Percentiles rank a stretch among this genome's conserved stretches.
These are phyloP conservation scores for Tetragonia tetragonoides DNA, from an alignment of 148 eudicot genomes.

Conservation along the genomic window DNA sequence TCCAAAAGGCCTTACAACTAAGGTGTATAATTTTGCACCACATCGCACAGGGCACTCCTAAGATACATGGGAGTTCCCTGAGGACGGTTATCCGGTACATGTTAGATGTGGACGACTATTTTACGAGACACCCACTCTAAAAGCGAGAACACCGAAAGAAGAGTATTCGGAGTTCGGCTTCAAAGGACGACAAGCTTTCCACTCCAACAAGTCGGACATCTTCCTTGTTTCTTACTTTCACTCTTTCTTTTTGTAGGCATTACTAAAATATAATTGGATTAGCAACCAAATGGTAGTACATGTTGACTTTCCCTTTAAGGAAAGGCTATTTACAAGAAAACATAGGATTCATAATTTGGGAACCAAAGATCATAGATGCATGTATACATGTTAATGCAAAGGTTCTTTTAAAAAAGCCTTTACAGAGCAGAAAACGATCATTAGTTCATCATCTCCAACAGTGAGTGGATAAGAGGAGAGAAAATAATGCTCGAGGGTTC, in stretches of 20 bases:
- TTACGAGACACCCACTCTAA: too few species aligned
- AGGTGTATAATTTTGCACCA: too few species aligned
- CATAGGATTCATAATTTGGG: background rate
- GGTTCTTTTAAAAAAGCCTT: slow-evolving; percentile 9
- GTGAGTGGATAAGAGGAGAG: background rate
- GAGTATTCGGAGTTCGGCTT: too few species aligned
- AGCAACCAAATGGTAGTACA: background rate
- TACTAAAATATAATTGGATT: background rate
- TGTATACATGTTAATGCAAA: slow-evolving; percentile 13
- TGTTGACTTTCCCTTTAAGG: slow-evolving; percentile 7
- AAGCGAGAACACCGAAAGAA: too few species aligned
- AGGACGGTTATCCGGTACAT: too few species aligned
- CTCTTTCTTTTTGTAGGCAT: too few species aligned
- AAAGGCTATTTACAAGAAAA: background rate
- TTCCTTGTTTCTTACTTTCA: background rate
- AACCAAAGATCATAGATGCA: slow-evolving; percentile 8
- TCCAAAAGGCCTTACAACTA: too few species aligned
- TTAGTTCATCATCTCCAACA: background rate
- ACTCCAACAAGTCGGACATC: slow-evolving; percentile 1
- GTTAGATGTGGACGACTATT: too few species aligned
- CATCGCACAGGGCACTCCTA: too few species aligned
- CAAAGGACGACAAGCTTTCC: background rate
- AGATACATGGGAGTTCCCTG: too few species aligned
- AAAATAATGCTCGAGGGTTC: background rate
- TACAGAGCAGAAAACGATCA: background rate